Evolutionary conservation across 306 rosid genomes (phyloP), one percentile per base, ranked within the genome.

Genomic region (Ochetophila trinervis): DNA sequence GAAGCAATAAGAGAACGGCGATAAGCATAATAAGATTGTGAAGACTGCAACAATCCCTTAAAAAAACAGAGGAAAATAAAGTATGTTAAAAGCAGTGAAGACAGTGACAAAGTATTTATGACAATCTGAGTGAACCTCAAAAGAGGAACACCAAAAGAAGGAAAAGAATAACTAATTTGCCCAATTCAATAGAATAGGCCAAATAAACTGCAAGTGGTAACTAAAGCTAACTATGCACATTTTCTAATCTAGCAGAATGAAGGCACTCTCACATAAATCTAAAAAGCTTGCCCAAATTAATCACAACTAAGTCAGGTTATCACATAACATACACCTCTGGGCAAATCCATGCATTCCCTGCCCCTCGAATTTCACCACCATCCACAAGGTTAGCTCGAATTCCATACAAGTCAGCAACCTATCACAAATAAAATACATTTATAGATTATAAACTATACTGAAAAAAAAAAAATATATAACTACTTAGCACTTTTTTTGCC

Each of bases 291-390:
- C 68, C 12, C 57, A 54, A 30, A 70, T 57, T 54, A 63, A 66
- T 51, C 44, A 44, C 55, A 63, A 62, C 53, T 55, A 24, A 45
- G 55, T 22, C 44, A 50, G n/a, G 60, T 49, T 30, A 65, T 66
- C 59, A 37, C 48, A 64, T 72, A 57, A 71, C 35, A 70, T 24
- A 63, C 83, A 93, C 98, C 98, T 93, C 98, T 51, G 94, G 86
- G 79, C 98, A 89, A 67, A 93, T 79, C 98, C 98, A 93, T 47
- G 89, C 93, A 86, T 91, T 87, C 73, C 98, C 98, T 70, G 98
- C 97, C 53, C 98, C 98, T 78, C 88, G 89, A 83, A 93, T 86
- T 84, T 93, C 98, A 84, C 98, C 98, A 52, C 98, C 97, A 78
- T 93, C 97, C 55, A 86, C 87, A 76, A 93, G 94, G 80, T 73